Percentiles rank a stretch among this genome's conserved stretches.
These are phyloP conservation scores for Coniferiporia sulphurascens DNA, from an alignment of 1,284 basidiomycete genomes.

Conservation along the genomic window DNA sequence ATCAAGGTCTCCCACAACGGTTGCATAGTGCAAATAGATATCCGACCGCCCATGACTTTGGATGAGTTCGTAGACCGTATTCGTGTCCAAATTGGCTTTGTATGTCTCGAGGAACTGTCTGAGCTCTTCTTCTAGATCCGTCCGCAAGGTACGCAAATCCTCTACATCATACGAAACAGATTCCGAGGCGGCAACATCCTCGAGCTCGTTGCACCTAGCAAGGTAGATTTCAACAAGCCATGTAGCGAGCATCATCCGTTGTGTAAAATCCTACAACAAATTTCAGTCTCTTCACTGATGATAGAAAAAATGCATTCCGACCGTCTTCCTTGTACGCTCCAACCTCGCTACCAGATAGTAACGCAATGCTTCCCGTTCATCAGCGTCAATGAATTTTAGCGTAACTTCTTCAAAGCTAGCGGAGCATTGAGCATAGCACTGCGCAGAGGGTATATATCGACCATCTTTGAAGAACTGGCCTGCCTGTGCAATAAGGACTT, in stretches of 20 bases:
- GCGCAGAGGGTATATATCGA: conserved; percentile 87
- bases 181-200: conserved; percentile 85
- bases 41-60: conserved; percentile 90
- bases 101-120: conserved; percentile 90
- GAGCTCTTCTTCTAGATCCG: conserved; percentile 89
- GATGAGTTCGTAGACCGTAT: conserved; percentile 89
- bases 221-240: conserved; percentile 99
- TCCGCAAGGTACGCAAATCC: conserved; percentile 77
- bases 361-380: conserved; percentile 89
- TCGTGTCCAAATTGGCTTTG: conserved; percentile 80
- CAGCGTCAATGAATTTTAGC: conserved; percentile 84
- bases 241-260: conserved; percentile 96
- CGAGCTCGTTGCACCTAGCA: conserved; percentile 93
- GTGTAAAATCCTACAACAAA: conserved; percentile 70
- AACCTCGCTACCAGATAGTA: conserved; percentile 88
- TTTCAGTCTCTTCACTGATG: background rate
- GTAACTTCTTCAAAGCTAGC: conserved; percentile 91
- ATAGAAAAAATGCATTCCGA: conserved; percentile 32
- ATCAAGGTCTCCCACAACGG: conserved; percentile 74
- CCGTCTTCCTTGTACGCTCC: conserved; percentile 75
- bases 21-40: conserved; percentile 89
- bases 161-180: conserved; percentile 82
- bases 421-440: conserved; percentile 86
- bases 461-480: conserved; percentile 79
- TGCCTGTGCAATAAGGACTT: conserved; percentile 82